Evolutionary conservation across 1,284 basidiomycete species (phyloP).

Genomic region (Volvariella surrecta): DNA sequence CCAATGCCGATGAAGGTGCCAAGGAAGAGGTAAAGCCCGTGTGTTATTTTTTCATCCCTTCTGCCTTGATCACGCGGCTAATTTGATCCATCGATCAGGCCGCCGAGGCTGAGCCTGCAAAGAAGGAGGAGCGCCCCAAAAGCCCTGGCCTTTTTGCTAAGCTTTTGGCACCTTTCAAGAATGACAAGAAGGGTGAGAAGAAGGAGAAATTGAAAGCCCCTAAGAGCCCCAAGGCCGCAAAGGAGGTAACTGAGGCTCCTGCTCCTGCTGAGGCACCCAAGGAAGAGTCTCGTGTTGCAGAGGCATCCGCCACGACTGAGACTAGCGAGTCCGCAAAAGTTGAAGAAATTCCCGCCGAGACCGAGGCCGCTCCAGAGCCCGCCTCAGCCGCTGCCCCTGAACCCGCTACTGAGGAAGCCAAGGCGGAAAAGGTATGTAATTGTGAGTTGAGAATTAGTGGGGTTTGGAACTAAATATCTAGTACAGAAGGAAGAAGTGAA

Average conservation of each 20-base stretch:
- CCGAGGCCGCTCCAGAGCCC: slow-evolving; percentile 17
- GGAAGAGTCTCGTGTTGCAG: slow-evolving; percentile 32
- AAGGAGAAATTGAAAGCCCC: slow-evolving; percentile 61
- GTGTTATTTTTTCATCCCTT: slow-evolving; percentile 19
- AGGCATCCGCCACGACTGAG: slow-evolving; percentile 12
- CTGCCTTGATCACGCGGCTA: slow-evolving; percentile 7
- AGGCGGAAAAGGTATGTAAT: slow-evolving; percentile 52
- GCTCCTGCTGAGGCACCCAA: slow-evolving; percentile 36
- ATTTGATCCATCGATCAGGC: slow-evolving; percentile 16
- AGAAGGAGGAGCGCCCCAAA: slow-evolving; percentile 71
- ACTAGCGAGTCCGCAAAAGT: slow-evolving; percentile 23
- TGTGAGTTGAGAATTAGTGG: too few relatives aligned
- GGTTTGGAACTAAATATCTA: background rate
- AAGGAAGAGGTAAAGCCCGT: slow-evolving; percentile 61
- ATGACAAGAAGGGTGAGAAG: slow-evolving; percentile 61
- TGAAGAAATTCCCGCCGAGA: slow-evolving; percentile 26
- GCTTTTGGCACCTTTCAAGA: slow-evolving; percentile 68
- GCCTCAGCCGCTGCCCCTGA: slow-evolving; percentile 26
- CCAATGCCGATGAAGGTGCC: slow-evolving; percentile 31
- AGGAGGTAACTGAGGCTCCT: slow-evolving; percentile 36
- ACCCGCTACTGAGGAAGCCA: slow-evolving; percentile 34
- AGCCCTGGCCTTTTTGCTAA: slow-evolving; percentile 66
- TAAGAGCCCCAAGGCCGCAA: slow-evolving; percentile 62
- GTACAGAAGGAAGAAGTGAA: slow-evolving; percentile 33
- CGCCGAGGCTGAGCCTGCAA: slow-evolving; percentile 34